phyloP scores from a whole-genome alignment of 1,284 basidiomycete species.

The Lignosus rhinocerotis region DNA sequence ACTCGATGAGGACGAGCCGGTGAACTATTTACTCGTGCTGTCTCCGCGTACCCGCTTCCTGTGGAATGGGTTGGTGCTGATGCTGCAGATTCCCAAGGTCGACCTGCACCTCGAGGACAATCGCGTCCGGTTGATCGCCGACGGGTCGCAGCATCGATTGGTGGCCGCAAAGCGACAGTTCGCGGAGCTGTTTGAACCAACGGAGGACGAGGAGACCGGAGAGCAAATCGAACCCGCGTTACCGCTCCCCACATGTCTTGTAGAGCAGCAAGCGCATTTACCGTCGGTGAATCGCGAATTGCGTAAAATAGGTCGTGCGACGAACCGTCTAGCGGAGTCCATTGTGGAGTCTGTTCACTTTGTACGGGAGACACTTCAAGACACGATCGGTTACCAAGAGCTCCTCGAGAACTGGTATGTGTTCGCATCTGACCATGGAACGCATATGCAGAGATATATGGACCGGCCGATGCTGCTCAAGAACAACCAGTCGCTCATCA shows the following conservation, averaged over 20 bases:
- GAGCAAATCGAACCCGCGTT: slow-evolving; percentile 46
- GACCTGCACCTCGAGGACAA: slow-evolving; percentile 83
- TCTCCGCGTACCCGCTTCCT: slow-evolving; percentile 88
- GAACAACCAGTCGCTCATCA: slow-evolving; percentile 84
- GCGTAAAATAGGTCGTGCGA: slow-evolving; percentile 87
- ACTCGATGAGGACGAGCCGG: slow-evolving; percentile 54
- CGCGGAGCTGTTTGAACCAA: slow-evolving; percentile 58
- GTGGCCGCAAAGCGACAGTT: slow-evolving; percentile 81
- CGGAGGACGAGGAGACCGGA: slow-evolving; percentile 56
- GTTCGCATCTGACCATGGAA: slow-evolving; percentile 95
- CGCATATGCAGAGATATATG: slow-evolving; percentile 87
- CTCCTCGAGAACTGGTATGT: slow-evolving; percentile 94
- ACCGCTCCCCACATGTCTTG: slow-evolving; percentile 59
- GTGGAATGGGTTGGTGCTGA: slow-evolving; percentile 91
- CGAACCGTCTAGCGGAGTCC: slow-evolving; percentile 88
- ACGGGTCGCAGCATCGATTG: slow-evolving; percentile 82
- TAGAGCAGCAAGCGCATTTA: slow-evolving; percentile 91
- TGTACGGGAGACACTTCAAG: slow-evolving; percentile 69
- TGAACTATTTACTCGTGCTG: slow-evolving; percentile 80
- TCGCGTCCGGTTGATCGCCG: slow-evolving; percentile 82
- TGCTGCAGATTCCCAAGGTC: slow-evolving; percentile 68
- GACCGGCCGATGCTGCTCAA: slow-evolving; percentile 70
- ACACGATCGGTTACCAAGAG: slow-evolving; percentile 76
- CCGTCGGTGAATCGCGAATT: slow-evolving; percentile 89
- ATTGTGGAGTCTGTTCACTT: slow-evolving; percentile 90